Percentiles rank a stretch among this genome's conserved stretches.
Evolutionary conservation across 768 basidiomycete genomes (phyloP).

Genomic region (Agaricus subrufescens): DNA sequence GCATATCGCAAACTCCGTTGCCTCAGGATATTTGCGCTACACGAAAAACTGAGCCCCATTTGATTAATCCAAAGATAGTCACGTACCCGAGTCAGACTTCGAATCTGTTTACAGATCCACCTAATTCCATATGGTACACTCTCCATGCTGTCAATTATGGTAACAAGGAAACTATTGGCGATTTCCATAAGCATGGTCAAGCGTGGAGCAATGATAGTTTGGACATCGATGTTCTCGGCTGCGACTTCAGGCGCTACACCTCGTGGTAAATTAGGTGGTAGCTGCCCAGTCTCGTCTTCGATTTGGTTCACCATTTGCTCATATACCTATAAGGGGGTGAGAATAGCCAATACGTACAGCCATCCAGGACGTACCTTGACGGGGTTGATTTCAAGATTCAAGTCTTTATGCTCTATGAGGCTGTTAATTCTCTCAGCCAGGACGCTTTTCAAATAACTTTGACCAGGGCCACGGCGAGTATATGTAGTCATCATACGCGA

Average conservation of each 20-base stretch:
- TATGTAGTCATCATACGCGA: conserved; percentile 99
- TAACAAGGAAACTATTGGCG: conserved; percentile 93
- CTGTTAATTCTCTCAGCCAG: conserved; percentile 98
- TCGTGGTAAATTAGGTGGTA: conserved; percentile 88
- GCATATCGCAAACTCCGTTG: conserved; percentile 97
- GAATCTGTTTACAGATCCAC: conserved; percentile 99
- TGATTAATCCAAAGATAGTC: not conserved
- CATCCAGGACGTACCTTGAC: conserved; percentile 63
- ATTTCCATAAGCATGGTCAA: conserved; percentile 99
- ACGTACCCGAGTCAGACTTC: conserved; percentile 88
- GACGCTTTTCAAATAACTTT: conserved; percentile 96
- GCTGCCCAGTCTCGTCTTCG: conserved; percentile 91
- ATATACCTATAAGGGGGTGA: conserved; percentile 65
- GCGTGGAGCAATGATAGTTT: conserved; percentile 95
- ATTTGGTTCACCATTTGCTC: conserved; percentile 99
- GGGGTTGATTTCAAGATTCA: conserved; percentile 98
- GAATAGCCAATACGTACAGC: not conserved
- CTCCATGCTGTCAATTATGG: conserved; percentile 98
- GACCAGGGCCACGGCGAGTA: conserved; percentile 96
- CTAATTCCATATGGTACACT: conserved; percentile 98
- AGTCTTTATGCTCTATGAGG: conserved; percentile 98
- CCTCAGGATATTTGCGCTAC: conserved; percentile 98
- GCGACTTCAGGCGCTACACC: conserved; percentile 95
- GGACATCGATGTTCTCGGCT: conserved; percentile 90
- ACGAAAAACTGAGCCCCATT: not conserved